Conservation (phyloP, 768 basidiomycete genomes). For the Suillus ampliporus region DNA sequence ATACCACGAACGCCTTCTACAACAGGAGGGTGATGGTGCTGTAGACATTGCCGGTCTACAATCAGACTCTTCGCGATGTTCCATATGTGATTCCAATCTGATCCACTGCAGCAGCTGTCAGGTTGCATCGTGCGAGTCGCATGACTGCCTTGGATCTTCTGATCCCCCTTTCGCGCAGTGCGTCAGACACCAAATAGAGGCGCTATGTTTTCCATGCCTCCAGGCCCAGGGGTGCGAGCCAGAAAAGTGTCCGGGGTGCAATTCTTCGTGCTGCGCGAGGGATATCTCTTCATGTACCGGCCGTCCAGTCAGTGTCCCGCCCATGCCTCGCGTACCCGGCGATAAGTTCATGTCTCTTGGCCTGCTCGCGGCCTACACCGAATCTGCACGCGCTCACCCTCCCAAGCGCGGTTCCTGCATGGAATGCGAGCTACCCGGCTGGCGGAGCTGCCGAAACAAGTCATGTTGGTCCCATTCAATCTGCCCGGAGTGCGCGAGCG, state of each 20-base stretch:
- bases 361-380: neutral
- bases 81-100: neutral
- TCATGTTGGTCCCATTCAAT: neutral
- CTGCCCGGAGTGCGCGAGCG: neutral
- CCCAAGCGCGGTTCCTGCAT: neutral
- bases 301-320: neutral
- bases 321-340: neutral
- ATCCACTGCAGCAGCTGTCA: neutral
- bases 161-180: neutral
- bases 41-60: neutral
- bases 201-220: neutral
- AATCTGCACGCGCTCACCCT: neutral
- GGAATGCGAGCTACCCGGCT: neutral
- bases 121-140: neutral
- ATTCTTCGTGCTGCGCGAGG: neutral
- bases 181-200: neutral
- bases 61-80: neutral
- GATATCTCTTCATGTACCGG: neutral
- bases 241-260: neutral
- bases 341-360: neutral
- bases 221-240: neutral
- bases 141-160: neutral
- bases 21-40: neutral
- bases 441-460: neutral
- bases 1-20: neutral